These are phyloP conservation scores for Chalciporus pseudorubinellus DNA, from an alignment of 768 basidiomycete genomes.

Conservation along the genomic window DNA sequence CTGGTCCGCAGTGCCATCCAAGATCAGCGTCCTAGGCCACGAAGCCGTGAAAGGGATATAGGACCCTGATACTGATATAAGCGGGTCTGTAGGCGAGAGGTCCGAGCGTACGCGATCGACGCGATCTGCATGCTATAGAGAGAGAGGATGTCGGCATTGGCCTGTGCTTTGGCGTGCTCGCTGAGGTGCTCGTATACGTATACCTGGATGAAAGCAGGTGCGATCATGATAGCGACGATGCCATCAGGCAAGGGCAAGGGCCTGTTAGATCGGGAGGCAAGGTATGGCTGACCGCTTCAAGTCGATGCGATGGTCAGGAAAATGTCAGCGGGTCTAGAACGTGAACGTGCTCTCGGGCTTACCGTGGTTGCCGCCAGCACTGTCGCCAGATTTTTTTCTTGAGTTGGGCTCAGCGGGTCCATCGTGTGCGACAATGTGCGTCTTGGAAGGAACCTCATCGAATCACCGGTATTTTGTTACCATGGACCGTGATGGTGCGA, in stretches of 20 bases:
- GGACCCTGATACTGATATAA: conserved; percentile 9
- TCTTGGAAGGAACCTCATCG: too few species aligned
- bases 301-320: too few species aligned
- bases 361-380: conserved; percentile 19
- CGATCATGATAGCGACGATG: conserved; percentile 54
- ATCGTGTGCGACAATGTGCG: too few species aligned
- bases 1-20: conserved; percentile 10
- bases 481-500: too few species aligned
- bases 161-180: not conserved
- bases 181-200: not conserved
- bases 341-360: not conserved
- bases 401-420: too few species aligned
- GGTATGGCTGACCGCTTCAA: conserved; percentile 10
- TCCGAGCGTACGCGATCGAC: conserved; percentile 1
- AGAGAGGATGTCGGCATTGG: conserved; percentile 1
- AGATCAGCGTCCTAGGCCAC: conserved; percentile 15
- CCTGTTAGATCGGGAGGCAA: conserved; percentile 49
- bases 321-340: too few species aligned
- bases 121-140: not conserved
- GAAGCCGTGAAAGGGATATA: conserved; percentile 6
- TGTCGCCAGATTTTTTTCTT: conserved; percentile 19
- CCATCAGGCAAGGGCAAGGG: conserved; percentile 53
- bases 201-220: conserved; percentile 38
- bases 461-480: too few species aligned
- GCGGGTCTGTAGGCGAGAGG: not conserved